A percentile compares a stretch with the other conserved stretches of the same genome.
These are phyloP conservation scores for Artemisia tridentata DNA, from an alignment of 129 eudicot genomes.

Conservation along the genomic window DNA sequence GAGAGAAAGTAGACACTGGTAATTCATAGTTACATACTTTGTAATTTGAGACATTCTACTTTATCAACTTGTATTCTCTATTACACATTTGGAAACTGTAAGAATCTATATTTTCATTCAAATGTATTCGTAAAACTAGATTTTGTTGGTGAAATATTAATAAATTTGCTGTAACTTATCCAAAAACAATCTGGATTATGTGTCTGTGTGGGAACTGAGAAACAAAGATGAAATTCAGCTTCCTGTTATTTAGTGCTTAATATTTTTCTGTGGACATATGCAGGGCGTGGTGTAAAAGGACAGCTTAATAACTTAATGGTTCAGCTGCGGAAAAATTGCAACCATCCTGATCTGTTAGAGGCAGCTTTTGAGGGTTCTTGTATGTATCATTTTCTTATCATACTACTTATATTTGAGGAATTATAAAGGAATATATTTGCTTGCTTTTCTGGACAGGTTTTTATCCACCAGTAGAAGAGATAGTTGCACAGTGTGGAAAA, in stretches of 20 bases:
- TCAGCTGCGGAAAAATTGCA: constrained; percentile 92
- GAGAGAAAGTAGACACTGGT: constrained; percentile 55
- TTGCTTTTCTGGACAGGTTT: constrained; percentile 40
- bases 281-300: constrained; percentile 66
- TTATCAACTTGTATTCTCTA: too few relatives aligned
- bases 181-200: background rate
- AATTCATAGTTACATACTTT: background rate
- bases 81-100: too few relatives aligned
- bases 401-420: background rate
- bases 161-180: too few relatives aligned
- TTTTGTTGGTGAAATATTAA: too few relatives aligned
- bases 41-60: too few relatives aligned
- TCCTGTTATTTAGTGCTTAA: background rate
- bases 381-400: constrained; percentile 36
- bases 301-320: constrained; percentile 71
- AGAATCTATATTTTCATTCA: too few relatives aligned
- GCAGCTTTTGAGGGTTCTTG: constrained; percentile 82
- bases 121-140: too few relatives aligned
- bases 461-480: constrained; percentile 87
- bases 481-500: constrained; percentile 93
- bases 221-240: background rate
- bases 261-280: constrained; percentile 20
- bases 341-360: constrained; percentile 92
- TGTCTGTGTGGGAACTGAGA: background rate
- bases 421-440: background rate